Conservation (phyloP, 371 early-diverging fungal species). For the Mortierella sp. region DNA sequence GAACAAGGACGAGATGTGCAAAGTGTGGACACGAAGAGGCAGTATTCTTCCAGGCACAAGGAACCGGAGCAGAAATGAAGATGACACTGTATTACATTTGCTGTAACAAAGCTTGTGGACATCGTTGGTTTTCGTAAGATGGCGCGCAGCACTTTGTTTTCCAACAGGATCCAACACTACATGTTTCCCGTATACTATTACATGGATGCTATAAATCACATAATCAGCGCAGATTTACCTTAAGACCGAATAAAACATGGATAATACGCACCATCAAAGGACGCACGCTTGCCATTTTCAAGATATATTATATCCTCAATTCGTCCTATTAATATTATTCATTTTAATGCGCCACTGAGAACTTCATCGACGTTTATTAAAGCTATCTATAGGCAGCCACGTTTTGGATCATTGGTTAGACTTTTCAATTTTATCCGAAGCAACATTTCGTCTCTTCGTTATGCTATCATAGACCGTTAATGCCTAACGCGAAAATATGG, state of each 20-base stretch:
- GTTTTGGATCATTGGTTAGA: conserved; percentile 26
- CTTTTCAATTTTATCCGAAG: conserved; percentile 5
- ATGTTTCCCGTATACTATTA: neutral
- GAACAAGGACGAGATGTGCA: conserved; percentile 77
- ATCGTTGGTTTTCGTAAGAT: conserved; percentile 75
- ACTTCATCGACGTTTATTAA: too few relatives aligned
- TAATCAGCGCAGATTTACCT: neutral
- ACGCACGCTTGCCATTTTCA: conserved; percentile 10
- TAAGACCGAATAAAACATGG: neutral
- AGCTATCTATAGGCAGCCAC: too few relatives aligned
- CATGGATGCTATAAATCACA: neutral
- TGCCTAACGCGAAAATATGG: conserved; percentile 49
- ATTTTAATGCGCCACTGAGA: too few relatives aligned
- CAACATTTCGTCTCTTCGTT: conserved; percentile 55
- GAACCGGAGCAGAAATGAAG: conserved; percentile 78
- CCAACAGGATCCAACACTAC: too few relatives aligned
- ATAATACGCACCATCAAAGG: neutral
- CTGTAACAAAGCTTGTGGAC: conserved; percentile 78
- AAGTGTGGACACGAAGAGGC: conserved; percentile 83
- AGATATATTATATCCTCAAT: too few relatives aligned
- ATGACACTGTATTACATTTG: conserved; percentile 97
- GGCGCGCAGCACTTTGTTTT: neutral
- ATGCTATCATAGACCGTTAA: conserved; percentile 66
- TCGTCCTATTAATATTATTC: too few relatives aligned
- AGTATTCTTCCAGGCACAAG: conserved; percentile 89